Evolutionary conservation across 495 filamentous ascomycete species (phyloP).

Genomic region (Lophiotrema nucula): DNA sequence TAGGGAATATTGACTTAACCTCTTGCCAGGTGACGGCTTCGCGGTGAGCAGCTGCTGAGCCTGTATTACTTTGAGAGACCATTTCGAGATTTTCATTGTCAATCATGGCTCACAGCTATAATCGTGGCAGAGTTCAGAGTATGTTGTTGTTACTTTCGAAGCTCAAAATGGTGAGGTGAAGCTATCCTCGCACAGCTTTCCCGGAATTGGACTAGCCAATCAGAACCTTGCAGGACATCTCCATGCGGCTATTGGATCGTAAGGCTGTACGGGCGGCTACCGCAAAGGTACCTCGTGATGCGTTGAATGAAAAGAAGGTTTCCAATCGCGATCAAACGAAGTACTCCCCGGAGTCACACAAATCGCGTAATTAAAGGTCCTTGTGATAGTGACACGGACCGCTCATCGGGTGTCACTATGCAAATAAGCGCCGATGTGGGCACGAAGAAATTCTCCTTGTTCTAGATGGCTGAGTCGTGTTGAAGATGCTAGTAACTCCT

Average conservation of each 20-base stretch:
- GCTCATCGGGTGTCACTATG: background rate
- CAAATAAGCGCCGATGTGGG: background rate
- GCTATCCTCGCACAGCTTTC: background rate
- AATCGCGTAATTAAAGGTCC: background rate
- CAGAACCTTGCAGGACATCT: background rate
- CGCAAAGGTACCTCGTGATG: slow-evolving; percentile 15
- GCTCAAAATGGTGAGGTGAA: background rate
- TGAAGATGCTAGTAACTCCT: too few species aligned
- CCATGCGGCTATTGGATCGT: slow-evolving; percentile 10
- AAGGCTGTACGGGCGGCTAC: background rate
- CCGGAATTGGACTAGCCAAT: slow-evolving; percentile 8
- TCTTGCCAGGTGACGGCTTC: too few species aligned
- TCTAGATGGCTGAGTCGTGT: too few species aligned
- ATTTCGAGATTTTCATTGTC: too few species aligned
- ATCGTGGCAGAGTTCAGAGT: too few species aligned
- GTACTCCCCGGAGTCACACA: background rate
- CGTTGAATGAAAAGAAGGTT: slow-evolving; percentile 8
- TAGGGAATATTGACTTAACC: too few species aligned
- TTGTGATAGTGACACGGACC: background rate
- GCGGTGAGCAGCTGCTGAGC: too few species aligned
- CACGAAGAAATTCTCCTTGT: background rate
- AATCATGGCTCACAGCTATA: too few species aligned
- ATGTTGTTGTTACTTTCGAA: too few species aligned
- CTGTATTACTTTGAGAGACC: too few species aligned
- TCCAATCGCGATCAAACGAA: background rate